Conservation (phyloP, 306 rosid species). For the Vicia villosa region DNA sequence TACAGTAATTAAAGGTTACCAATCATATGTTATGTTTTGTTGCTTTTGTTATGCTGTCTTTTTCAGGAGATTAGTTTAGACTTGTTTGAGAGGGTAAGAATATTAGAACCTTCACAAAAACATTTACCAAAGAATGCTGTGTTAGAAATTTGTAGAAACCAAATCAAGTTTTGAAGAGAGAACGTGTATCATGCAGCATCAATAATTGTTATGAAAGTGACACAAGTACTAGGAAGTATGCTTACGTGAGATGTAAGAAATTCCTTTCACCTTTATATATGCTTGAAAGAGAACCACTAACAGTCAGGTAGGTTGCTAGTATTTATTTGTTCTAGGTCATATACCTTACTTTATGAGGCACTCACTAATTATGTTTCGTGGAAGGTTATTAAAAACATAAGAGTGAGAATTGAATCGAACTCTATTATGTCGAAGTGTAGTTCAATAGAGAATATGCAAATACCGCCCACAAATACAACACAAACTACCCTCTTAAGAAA, state of each 20-base stretch:
- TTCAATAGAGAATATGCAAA: too few relatives aligned
- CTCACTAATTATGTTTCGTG: background rate
- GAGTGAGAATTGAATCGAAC: too few relatives aligned
- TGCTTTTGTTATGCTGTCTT: background rate
- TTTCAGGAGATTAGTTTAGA: background rate
- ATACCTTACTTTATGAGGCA: slow-evolving; percentile 12
- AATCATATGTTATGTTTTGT: background rate
- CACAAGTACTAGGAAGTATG: background rate
- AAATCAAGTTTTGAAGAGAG: background rate
- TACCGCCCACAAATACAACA: too few relatives aligned
- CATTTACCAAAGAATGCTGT: background rate
- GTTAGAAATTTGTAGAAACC: background rate
- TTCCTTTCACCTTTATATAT: background rate
- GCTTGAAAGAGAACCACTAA: background rate
- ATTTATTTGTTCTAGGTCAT: background rate
- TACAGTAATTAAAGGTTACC: background rate
- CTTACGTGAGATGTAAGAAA: slow-evolving; percentile 25
- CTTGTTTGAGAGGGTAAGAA: slow-evolving; percentile 46
- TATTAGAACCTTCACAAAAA: slow-evolving; percentile 33
- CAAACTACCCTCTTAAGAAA: too few relatives aligned
- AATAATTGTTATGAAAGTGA: too few relatives aligned
- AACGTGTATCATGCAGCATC: slow-evolving; percentile 17
- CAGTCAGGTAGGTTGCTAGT: background rate
- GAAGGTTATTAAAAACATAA: background rate
- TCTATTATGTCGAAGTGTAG: too few relatives aligned